Evolutionary conservation across 192 early-diverging fungal species (phyloP), one percentile per base, ranked within the genome.

Genomic region (Coemansia sp.): DNA sequence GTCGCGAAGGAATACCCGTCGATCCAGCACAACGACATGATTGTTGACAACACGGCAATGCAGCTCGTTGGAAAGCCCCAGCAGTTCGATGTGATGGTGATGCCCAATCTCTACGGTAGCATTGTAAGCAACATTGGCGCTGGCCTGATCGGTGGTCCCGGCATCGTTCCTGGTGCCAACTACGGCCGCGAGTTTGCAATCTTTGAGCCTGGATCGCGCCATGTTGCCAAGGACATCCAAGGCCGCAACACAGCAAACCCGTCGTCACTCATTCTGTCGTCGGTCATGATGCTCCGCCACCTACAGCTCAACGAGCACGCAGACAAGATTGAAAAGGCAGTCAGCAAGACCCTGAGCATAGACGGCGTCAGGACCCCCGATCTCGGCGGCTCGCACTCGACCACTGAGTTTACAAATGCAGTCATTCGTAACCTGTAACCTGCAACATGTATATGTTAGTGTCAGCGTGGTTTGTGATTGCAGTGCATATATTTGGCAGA

Each of bases 41-140:
- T 99, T 84, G 97, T 99, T 68, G 97, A 99, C 83, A 99, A 99
- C 86, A 94, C 95, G 52, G 93, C 97, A 58, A 99, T 99, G 97
- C 97, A 99, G 87, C 87, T 99, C n/a, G 95, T 97, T 48, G 92
- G 93, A 72, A 91, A 86, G 80, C 97, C 97, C 58, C 89, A 91
- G 78, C 97, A 99, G 84, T 99, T 99, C 63, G 97, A 99, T 77
- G 97, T 99, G 49, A 94, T 99, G 86, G 95, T 99, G 64, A 96
- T 94, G 90, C 95, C 95, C 64, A 99, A 99, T 88, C 89, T 99
- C 79, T 99, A 99, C 85, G 97, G 97, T 70, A 98, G 94, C 90
- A 99, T 99, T 75, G 90, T 98, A 56, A 94, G 92, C 72, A 99
- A 99, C 84, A 91, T 99, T 63, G 97, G 97, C 66, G 95, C 97